Evolutionary conservation across 345 rosid genomes (phyloP), one percentile per base, ranked within the genome.

Genomic region (Populus nigra): DNA sequence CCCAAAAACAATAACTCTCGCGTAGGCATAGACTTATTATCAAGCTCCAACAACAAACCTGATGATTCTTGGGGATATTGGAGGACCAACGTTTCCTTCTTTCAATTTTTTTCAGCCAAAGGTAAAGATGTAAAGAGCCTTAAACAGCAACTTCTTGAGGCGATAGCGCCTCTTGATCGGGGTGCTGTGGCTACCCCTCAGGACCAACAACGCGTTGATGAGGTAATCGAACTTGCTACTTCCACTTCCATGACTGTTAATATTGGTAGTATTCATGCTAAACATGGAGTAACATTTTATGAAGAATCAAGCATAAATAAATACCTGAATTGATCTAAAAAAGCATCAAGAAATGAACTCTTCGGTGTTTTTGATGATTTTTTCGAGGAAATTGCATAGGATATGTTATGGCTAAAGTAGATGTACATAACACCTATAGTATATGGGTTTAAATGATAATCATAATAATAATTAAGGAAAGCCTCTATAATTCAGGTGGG

Each of bases 81-180:
- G 80, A 75, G 74, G 50, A 72, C 74, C 3, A 23, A 45, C 13
- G 83, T 77, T 66, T 88, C 90, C 8, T 79, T 78, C 76, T 84
- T 88, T 76, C 71, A 84, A 9, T 79, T 77, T 5, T 36, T 85
- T 62, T 67, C 66, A 16, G 50, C 74, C 36, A 76, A 76, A 36
- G 70, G 74, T 2, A 75, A 79, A 59, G 87, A 80, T 50, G 73
- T 74, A 49, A 27, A 72, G 7, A 73, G 59, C 35, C 83, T 85
- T 47, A 88, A 84, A 73, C 76, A 78, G 57, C 86, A 88, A 81
- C 82, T 88, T 29, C 77, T 76, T n/a, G 74, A 76, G 66, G 85
- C 84, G 2, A 80, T 85, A 45, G 82, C 82, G 4, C 82, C 86
- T 16, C 86, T 88, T 53, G 90, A 88, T 81, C 90, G 90, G 18